Base-by-base conservation (phyloP, 106 monocot species). In the Dioscorea zingiberensis region DNA sequence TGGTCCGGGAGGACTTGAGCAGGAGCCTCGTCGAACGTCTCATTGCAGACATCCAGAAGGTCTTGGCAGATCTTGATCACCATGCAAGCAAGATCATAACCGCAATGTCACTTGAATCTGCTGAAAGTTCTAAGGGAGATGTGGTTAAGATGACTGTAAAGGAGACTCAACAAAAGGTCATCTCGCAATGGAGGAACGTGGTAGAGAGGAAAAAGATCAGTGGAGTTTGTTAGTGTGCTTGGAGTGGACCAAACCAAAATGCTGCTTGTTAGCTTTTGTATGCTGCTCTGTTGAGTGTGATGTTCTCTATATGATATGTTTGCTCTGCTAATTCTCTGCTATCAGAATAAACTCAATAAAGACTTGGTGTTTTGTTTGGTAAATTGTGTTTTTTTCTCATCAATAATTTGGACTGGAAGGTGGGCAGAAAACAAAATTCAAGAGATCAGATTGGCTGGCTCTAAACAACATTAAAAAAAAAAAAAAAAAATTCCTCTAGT, bases 1-100 rank as follows among this genome's bases (percentile, higher is more conserved):
- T 95, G 44, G 65, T 95, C 64, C 77, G 91, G 68, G 94, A 95
- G 74, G 94, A 95, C 71, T 95, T 91, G 63, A 83, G 85, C 71
- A 44, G 81, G 70, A 74, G 83, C 58, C 76, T 93, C 2, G 80
- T 83, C 0, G 93, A 93, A 72, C 88, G 89, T 6, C 85, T 93
- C 4, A 66, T 86, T 1, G 0, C 54, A 0, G 83, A 93, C 73
- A 70, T 93, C n/a, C 4, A 19, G 13, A 88, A 69, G 69, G 86
- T 93, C 13, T 10, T 86, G 67, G 48, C 3, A 14, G 89, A 93
- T 32, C 61, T 84, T 7, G 93, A 86, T 15, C 63, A 30, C 3
- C 59, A 44, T 10, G 71, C 73, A 0, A 69, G 68, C 63, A 61
- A 57, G 54, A 27, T 22, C 24, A 22, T 26, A 0, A n/a, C 66